Evolutionary conservation across 163 green algal genomes (phyloP), one percentile per base, ranked within the genome.

Genomic region (Scenedesmus sp.): DNA sequence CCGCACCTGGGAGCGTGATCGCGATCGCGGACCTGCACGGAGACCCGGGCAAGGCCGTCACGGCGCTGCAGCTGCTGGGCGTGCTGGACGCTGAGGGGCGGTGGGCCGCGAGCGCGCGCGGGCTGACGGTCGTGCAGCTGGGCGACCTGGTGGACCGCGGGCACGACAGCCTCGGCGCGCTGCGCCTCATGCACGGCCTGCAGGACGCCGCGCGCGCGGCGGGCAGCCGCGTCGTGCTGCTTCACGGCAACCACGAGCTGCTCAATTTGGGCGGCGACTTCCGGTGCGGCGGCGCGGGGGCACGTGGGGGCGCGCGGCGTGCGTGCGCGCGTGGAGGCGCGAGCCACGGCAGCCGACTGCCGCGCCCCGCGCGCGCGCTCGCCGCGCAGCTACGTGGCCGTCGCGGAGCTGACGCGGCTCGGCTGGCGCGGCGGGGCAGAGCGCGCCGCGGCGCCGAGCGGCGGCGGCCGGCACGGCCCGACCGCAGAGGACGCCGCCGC

Each of bases 191-290:
- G 39, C 39, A 18, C 56, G n/a, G 22, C 56, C 56, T 39, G 42
- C 70, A 78, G 70, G 58, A 78, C 34, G 36, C 70, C 15, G 70
- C 70, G 3, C 0, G 14, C 6, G 34, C 31, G 7, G 22, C 65
- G 18, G 64, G 66, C 70, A 78, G 70, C 56, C 62, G 45, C 7
- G 28, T 80, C 3, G n/a, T 65, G 31, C 47, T 80, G 45, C 60
- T 80, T n/a, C 36, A 62, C 1, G 73, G 58, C 15, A 80, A 80
- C 36, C 73, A 80, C 48, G 73, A 80, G 22, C 45, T 73, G 28
- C 15, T 73, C 28, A 80, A 80, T 60, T 60, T 80, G 13, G 18
- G 54, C 20, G 60, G 45, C 1, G 73, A 80, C 29, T 78, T 62
- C 57, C 64, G 70, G 57, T 70, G 10, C 3, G 33, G 28, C 26